Percentiles rank a stretch among this genome's conserved stretches.
Conservation (phyloP, 2,329 filamentous ascomycete species). For the Botryosphaeria dothidea region DNA sequence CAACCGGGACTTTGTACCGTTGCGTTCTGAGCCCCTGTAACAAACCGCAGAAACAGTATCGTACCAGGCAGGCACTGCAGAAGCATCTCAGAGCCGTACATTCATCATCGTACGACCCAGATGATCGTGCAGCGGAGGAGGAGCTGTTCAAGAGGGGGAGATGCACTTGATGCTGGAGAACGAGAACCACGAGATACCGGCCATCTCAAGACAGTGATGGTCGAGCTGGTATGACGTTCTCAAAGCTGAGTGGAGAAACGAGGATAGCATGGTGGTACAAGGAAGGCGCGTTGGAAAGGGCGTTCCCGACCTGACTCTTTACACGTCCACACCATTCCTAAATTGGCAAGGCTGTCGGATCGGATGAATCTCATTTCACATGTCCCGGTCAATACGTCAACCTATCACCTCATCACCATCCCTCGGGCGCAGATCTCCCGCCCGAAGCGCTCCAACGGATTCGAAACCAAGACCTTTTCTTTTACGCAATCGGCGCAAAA, state of each 20-base stretch:
- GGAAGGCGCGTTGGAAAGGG: too few species aligned
- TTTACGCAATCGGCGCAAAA: conserved; percentile 13
- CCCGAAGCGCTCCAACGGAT: not conserved
- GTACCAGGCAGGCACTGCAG: not conserved
- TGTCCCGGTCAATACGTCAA: not conserved
- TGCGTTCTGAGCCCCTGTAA: not conserved
- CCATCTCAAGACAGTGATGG: too few species aligned
- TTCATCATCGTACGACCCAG: not conserved
- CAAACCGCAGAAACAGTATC: not conserved
- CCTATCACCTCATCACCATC: conserved; percentile 12
- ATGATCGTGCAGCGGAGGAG: not conserved
- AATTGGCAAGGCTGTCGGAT: not conserved
- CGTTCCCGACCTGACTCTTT: too few species aligned
- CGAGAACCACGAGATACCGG: too few species aligned
- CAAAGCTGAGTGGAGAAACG: too few species aligned
- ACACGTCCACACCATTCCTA: not conserved
- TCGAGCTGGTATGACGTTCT: too few species aligned
- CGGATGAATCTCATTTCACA: not conserved
- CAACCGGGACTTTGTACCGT: not conserved
- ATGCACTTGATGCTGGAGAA: not conserved
- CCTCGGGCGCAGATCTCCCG: conserved; percentile 13
- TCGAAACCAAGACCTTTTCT: not conserved
- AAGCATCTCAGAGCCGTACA: not conserved
- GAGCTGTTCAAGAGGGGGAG: not conserved
- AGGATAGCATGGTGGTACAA: too few species aligned